phyloP scores from a whole-genome alignment of 257 asterid species.

The Plectranthus barbatus region DNA sequence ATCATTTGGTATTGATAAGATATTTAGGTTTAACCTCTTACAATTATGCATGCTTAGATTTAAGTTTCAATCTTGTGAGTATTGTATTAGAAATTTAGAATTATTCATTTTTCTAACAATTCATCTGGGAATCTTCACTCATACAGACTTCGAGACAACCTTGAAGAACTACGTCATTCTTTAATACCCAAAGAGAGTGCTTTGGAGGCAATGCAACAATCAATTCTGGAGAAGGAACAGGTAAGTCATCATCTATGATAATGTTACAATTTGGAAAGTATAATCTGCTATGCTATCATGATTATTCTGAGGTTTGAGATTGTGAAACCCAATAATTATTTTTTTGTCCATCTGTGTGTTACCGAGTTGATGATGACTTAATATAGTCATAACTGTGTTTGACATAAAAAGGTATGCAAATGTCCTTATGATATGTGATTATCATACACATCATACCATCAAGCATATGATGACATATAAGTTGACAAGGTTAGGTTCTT shows the following conservation, averaged over 20 bases:
- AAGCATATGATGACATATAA: too few species aligned
- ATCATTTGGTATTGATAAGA: neutral
- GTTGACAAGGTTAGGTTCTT: neutral
- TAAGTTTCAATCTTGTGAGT: neutral
- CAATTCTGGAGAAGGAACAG: conserved; percentile 83
- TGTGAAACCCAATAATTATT: neutral
- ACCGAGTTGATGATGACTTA: neutral
- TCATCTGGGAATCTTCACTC: conserved; percentile 19
- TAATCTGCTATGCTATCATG: neutral
- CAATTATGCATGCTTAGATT: neutral
- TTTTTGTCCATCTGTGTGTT: neutral
- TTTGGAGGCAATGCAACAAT: conserved; percentile 75
- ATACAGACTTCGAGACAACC: conserved; percentile 70
- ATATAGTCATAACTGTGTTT: neutral
- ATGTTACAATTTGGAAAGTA: conserved; percentile 1
- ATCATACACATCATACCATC: neutral
- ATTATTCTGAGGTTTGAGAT: neutral
- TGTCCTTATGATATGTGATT: too few species aligned
- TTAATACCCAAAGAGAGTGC: conserved; percentile 80
- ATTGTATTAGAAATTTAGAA: neutral
- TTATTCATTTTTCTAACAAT: conserved; percentile 12
- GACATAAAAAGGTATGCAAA: neutral
- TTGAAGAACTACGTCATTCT: conserved; percentile 81
- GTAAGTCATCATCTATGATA: conserved; percentile 25
- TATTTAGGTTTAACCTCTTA: neutral